A percentile compares a stretch with the other conserved stretches of the same genome.
Evolutionary conservation across 495 filamentous ascomycete species (phyloP).

Genomic region (Neurospora sp.): DNA sequence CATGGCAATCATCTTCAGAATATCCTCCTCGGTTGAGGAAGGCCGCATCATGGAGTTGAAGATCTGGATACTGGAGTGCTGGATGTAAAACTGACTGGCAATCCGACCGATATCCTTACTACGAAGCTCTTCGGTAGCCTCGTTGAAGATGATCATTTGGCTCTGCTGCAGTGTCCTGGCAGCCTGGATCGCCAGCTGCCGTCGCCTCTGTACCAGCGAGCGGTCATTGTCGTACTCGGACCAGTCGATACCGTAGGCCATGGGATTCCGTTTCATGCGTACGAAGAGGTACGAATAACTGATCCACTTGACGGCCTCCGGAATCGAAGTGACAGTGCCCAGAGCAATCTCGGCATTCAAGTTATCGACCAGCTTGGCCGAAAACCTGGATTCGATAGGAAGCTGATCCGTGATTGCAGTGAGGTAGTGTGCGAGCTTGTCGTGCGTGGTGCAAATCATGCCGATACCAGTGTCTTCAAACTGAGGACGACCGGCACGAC

Average conservation of each 20-base stretch:
- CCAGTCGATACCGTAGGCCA: conserved; percentile 93
- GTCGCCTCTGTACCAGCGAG: conserved; percentile 66
- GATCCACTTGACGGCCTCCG: conserved; percentile 91
- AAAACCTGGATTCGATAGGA: conserved; percentile 92
- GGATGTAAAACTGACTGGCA: conserved; percentile 92
- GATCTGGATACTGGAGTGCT: conserved; percentile 84
- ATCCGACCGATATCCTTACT: conserved; percentile 94
- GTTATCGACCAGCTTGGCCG: conserved; percentile 84
- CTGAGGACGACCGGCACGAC: conserved; percentile 92
- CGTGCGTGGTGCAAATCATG: conserved; percentile 90
- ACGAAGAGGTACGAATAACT: conserved; percentile 97
- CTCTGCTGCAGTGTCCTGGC: conserved; percentile 76
- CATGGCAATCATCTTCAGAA: conserved; percentile 89
- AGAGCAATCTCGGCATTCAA: conserved; percentile 91
- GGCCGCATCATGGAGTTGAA: conserved; percentile 90
- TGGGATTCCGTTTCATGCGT: conserved; percentile 84
- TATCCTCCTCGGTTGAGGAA: conserved; percentile 72
- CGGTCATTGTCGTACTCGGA: conserved; percentile 83
- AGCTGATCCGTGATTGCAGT: conserved; percentile 89
- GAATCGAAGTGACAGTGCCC: conserved; percentile 90
- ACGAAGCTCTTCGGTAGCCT: conserved; percentile 77
- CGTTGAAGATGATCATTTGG: conserved; percentile 99
- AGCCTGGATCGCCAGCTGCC: conserved; percentile 77
- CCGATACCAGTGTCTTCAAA: conserved; percentile 94
- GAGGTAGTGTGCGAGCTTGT: conserved; percentile 88